phyloP scores from a whole-genome alignment of 768 basidiomycete genomes.

The Kwoniella sp. region DNA sequence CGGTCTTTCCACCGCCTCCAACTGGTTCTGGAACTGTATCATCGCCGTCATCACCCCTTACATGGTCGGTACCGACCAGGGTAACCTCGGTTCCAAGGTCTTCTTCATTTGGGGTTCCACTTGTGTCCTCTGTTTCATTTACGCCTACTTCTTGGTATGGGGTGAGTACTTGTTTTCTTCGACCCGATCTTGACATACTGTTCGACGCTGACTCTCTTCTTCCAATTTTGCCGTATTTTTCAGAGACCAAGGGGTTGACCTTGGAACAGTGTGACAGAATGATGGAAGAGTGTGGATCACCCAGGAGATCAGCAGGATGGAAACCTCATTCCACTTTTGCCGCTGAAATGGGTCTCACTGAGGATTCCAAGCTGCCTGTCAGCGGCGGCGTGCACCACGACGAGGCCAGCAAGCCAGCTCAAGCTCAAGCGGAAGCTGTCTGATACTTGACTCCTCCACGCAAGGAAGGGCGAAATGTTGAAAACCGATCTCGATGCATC shows the following conservation, averaged over 20 bases:
- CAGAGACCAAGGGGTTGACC: conserved; percentile 74
- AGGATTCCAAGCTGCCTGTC: conserved; percentile 13
- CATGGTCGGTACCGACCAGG: conserved; percentile 51
- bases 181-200: too few species aligned
- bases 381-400: neutral
- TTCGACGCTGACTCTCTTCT: conserved; percentile 20
- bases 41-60: conserved; percentile 56
- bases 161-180: conserved; percentile 63
- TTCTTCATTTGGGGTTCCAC: conserved; percentile 57
- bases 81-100: conserved; percentile 49
- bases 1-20: conserved; percentile 70
- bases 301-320: conserved; percentile 49
- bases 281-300: conserved; percentile 22
- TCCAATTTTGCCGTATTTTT: conserved; percentile 37
- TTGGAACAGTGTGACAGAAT: conserved; percentile 32
- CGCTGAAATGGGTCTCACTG: conserved; percentile 25
- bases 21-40: conserved; percentile 57
- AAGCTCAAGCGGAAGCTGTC: too few species aligned
- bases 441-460: too few species aligned
- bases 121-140: conserved; percentile 64
- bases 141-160: conserved; percentile 75
- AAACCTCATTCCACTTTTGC: conserved; percentile 46
- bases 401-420: too few species aligned
- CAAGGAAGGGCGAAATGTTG: too few species aligned
- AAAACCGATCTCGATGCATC: too few species aligned